Evolutionary conservation across 202 grass and related monocot genomes (phyloP).

Genomic region (Zoysia matrella): DNA sequence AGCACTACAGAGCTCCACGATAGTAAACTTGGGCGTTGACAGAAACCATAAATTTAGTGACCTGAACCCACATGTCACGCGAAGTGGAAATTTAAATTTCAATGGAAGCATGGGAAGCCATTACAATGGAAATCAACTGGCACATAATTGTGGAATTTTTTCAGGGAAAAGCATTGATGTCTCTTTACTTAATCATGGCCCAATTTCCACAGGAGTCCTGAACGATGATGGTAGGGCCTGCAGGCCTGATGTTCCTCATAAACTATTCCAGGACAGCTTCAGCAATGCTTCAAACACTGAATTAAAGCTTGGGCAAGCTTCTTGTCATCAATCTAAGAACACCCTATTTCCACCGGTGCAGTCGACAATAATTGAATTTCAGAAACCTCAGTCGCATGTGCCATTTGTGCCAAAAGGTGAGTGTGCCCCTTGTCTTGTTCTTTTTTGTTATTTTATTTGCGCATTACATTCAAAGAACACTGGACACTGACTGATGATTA

Average conservation of each 20-base stretch:
- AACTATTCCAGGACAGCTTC: slow-evolving; percentile 46
- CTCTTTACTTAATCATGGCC: slow-evolving; percentile 33
- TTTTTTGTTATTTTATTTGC: slow-evolving; percentile 29
- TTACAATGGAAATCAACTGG: slow-evolving; percentile 50
- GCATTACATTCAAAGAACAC: slow-evolving; percentile 19
- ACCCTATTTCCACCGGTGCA: slow-evolving; percentile 50
- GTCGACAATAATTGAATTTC: slow-evolving; percentile 52
- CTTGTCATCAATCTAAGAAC: slow-evolving; percentile 57
- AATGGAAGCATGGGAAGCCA: slow-evolving; percentile 38
- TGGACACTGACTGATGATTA: slow-evolving; percentile 30
- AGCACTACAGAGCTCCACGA: slow-evolving; percentile 33
- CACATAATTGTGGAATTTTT: slow-evolving; percentile 46
- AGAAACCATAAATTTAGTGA: slow-evolving; percentile 34
- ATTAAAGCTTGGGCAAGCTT: slow-evolving; percentile 79
- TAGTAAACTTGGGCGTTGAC: slow-evolving; percentile 28
- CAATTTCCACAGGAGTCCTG: slow-evolving; percentile 41
- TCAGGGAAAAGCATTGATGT: slow-evolving; percentile 48
- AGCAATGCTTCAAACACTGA: slow-evolving; percentile 68
- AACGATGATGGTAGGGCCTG: slow-evolving; percentile 39
- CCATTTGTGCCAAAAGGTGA: slow-evolving; percentile 53
- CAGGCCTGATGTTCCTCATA: slow-evolving; percentile 24
- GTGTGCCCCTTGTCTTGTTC: slow-evolving; percentile 37
- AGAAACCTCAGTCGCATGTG: slow-evolving; percentile 51
- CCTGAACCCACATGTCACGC: slow-evolving; percentile 31
- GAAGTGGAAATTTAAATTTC: slow-evolving; percentile 36